These are phyloP conservation scores for Clavaria fumosa DNA, from an alignment of 768 basidiomycete genomes.

Conservation along the genomic window DNA sequence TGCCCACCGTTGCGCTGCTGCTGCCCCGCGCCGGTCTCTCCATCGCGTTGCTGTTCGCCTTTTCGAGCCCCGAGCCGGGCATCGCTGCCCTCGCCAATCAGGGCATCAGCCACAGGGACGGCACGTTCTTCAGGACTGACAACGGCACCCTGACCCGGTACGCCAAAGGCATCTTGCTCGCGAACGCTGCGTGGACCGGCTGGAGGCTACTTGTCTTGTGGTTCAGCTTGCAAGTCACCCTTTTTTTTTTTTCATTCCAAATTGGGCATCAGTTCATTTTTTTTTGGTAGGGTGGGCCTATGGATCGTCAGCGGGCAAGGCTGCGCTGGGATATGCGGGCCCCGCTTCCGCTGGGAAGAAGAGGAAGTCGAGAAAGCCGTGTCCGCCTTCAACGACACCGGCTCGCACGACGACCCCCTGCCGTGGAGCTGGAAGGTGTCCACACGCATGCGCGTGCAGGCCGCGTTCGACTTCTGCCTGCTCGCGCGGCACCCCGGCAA, in stretches of 20 bases:
- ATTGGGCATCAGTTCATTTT: not conserved
- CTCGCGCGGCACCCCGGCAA: conserved; percentile 20
- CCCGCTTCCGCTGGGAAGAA: conserved; percentile 75
- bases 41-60: conserved; percentile 56
- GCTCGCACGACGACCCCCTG: conserved; percentile 28
- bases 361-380: conserved; percentile 47
- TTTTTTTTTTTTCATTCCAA: conserved; percentile 4
- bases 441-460: conserved; percentile 55
- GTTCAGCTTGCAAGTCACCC: conserved; percentile 42
- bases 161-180: conserved; percentile 61
- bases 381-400: conserved; percentile 35
- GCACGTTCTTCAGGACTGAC: conserved; percentile 51
- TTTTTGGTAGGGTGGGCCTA: conserved; percentile 63
- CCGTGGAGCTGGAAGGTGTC: conserved; percentile 71
- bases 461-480: conserved; percentile 71
- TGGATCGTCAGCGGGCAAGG: conserved; percentile 67
- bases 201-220: conserved; percentile 61
- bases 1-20: conserved; percentile 67
- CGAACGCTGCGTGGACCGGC: conserved; percentile 70
- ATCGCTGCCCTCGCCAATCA: conserved; percentile 31
- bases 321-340: conserved; percentile 74
- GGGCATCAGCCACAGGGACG: conserved; percentile 40
- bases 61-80: conserved; percentile 34
- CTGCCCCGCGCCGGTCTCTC: conserved; percentile 70
- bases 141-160: conserved; percentile 62